Evolutionary conservation across 176 grass and related monocot genomes (phyloP), one percentile per base, ranked within the genome.

Genomic region (Cymbopogon citratus): DNA sequence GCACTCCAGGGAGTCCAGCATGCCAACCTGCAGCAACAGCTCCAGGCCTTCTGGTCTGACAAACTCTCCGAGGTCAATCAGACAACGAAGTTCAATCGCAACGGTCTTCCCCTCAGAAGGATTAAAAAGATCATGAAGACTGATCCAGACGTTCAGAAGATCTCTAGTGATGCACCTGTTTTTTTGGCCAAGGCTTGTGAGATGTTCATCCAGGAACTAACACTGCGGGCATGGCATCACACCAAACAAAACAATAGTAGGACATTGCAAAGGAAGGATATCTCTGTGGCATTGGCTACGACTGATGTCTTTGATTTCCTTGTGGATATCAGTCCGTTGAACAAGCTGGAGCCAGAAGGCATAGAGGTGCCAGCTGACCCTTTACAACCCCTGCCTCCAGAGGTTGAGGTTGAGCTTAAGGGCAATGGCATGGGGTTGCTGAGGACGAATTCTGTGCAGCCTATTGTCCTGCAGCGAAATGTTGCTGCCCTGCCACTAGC

Each of bases 1-100:
- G 80, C 80, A 24, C 65, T 61, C 48, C 63, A 72, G 68, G 80
- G 86, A 24, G 84, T 71, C 18, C 84, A 87, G 38, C 89, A 90
- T 45, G 78, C 83, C 25, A 21, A 82, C 18, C 79, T 71, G 3
- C 15, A 81, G 51, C 69, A 26, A 54, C 84, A 87, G 28, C 89
- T 82, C 12, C 25, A 45, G 54, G 18, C n/a, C 25, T 82, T 82
- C 39, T 82, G 39, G 80, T 28, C 69, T 0, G 10, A 63, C 13
- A 39, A 29, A 21, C 11, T 82, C 68, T 41, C 54, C 0, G 54
- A 73, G 68, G 23, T 82, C 24, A 26, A 82, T 38, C 54, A 73
- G 38, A 43, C 67, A 28, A 82, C 79, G 1, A 49, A 81, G 2
- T 69, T 69, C 78, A 80, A 80, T 48, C 36, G 15, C 63, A 65